Evolutionary conservation across 148 eudicot genomes (phyloP).

Genomic region (Cornus florida): DNA sequence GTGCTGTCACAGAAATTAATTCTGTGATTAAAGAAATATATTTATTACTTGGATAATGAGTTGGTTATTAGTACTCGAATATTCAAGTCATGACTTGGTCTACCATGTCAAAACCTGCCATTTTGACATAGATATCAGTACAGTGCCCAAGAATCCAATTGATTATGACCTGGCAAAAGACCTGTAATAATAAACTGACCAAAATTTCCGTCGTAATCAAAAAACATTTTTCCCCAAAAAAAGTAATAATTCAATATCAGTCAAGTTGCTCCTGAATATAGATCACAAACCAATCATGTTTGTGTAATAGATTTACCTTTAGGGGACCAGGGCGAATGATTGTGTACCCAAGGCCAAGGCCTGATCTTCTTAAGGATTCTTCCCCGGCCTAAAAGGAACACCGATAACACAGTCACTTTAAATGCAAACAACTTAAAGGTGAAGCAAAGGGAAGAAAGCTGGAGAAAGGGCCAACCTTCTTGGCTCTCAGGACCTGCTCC

Average conservation of each 20-base stretch:
- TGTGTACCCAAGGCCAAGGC: constrained; percentile 97
- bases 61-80: constrained; percentile 1
- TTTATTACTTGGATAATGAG: background rate
- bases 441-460: background rate
- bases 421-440: background rate
- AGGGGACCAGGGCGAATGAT: constrained; percentile 95
- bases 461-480: constrained; percentile 51
- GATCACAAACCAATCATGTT: background rate
- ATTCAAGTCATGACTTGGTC: background rate
- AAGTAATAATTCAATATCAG: too few species aligned
- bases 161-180: background rate
- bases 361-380: constrained; percentile 90
- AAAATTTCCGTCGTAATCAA: background rate
- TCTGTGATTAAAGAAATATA: background rate
- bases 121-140: background rate
- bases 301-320: constrained; percentile 45
- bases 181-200: background rate
- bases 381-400: constrained; percentile 74
- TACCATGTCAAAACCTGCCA: background rate
- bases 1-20: background rate
- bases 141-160: background rate
- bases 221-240: too few species aligned
- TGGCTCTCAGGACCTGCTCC: constrained; percentile 91
- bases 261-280: background rate
- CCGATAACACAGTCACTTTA: background rate